These are phyloP conservation scores for Suhomyces terraborum DNA, from an alignment of 1,139 yeast genomes.

Conservation along the genomic window DNA sequence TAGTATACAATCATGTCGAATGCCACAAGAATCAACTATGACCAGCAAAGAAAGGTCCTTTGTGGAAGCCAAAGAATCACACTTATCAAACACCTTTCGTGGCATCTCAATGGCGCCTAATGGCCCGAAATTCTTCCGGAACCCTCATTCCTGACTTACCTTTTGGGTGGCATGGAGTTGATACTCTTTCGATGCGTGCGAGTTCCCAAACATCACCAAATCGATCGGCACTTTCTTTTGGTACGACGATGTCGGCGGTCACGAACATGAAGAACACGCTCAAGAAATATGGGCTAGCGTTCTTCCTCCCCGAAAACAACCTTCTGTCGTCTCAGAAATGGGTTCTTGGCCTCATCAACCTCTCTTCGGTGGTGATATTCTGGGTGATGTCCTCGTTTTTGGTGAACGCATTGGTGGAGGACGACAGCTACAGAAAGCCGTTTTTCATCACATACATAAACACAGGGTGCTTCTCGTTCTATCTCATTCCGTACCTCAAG, in stretches of 20 bases:
- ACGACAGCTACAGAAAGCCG: conserved; percentile 79
- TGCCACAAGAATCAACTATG: neutral
- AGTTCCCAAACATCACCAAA: conserved; percentile 7
- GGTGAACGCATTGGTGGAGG: conserved; percentile 71
- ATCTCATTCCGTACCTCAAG: conserved; percentile 64
- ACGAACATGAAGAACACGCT: conserved; percentile 9
- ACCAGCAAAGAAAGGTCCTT: neutral
- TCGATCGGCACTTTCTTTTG: conserved; percentile 2
- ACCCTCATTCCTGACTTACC: conserved; percentile 10
- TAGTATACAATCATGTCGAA: neutral
- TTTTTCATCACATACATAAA: conserved; percentile 89
- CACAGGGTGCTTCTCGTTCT: conserved; percentile 80
- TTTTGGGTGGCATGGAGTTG: conserved; percentile 18
- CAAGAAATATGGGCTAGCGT: conserved; percentile 16
- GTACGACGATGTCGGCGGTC: conserved; percentile 9
- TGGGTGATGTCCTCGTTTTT: conserved; percentile 90
- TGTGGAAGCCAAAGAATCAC: neutral
- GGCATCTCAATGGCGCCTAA: too few relatives aligned
- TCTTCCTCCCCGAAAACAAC: conserved; percentile 20
- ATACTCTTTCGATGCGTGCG: conserved; percentile 2
- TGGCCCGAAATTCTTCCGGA: neutral
- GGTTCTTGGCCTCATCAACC: conserved; percentile 74
- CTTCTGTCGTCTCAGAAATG: conserved; percentile 50
- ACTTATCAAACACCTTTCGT: too few relatives aligned
- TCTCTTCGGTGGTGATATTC: conserved; percentile 71